Percentiles rank a stretch among this genome's conserved stretches.
Evolutionary conservation across 495 filamentous ascomycete species (phyloP).

Genomic region (Xylaria castorea): DNA sequence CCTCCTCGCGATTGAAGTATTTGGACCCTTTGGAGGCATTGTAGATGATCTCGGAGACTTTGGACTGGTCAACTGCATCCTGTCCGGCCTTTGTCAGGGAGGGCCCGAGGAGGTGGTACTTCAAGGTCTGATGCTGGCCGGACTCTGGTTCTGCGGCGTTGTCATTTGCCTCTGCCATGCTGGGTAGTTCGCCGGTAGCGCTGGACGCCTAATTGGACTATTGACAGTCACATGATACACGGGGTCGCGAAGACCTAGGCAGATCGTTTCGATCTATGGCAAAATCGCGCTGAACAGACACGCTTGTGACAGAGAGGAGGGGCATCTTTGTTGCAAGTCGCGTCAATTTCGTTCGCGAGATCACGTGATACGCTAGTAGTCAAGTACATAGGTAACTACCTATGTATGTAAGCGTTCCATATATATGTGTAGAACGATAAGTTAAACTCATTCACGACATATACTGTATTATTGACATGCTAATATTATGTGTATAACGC

Average conservation of each 20-base stretch:
- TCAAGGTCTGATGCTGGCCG: slow-evolving; percentile 53
- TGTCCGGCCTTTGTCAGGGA: slow-evolving; percentile 95
- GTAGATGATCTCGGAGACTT: slow-evolving; percentile 92
- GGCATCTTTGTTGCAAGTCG: slow-evolving; percentile 7
- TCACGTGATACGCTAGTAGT: slow-evolving; percentile 6
- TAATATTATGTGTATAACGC: background rate
- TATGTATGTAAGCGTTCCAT: too few species aligned
- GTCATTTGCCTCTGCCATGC: slow-evolving; percentile 21
- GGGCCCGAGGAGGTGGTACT: slow-evolving; percentile 81
- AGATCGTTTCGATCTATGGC: background rate
- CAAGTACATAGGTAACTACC: too few species aligned
- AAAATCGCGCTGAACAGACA: background rate
- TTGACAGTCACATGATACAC: slow-evolving; percentile 15
- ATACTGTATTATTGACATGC: too few species aligned
- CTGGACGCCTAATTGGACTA: background rate
- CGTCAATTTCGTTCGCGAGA: slow-evolving; percentile 8
- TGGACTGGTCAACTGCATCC: slow-evolving; percentile 89
- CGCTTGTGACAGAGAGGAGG: slow-evolving; percentile 10
- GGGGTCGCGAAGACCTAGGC: background rate
- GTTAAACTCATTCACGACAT: too few species aligned
- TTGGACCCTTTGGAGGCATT: slow-evolving; percentile 96
- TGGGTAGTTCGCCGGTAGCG: background rate
- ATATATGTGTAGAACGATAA: too few species aligned
- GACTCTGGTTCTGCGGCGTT: slow-evolving; percentile 25
- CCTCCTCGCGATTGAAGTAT: slow-evolving; percentile 93